Conservation (phyloP, 495 filamentous ascomycete species). For the Xylaria intraflava region DNA sequence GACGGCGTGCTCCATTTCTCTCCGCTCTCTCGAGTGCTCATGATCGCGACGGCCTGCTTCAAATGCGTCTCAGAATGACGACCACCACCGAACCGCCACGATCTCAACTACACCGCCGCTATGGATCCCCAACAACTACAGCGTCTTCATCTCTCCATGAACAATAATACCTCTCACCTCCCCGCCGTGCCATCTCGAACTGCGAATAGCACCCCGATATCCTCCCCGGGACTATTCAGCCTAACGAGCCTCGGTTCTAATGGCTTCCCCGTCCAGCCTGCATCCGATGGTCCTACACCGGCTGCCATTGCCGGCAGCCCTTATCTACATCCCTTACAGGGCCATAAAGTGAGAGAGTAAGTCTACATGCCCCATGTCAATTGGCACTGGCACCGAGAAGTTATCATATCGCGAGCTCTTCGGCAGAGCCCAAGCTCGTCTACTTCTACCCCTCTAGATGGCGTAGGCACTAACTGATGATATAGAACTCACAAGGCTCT, state of each 20-base stretch:
- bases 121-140: slow-evolving; percentile 31
- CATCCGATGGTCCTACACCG: slow-evolving; percentile 44
- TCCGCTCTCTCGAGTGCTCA: slow-evolving; percentile 2
- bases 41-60: slow-evolving; percentile 26
- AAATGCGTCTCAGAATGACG: slow-evolving; percentile 29
- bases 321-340: slow-evolving; percentile 58
- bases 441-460: neutral
- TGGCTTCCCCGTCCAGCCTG: slow-evolving; percentile 31
- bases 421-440: neutral
- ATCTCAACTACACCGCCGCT: slow-evolving; percentile 18
- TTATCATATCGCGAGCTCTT: neutral
- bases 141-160: slow-evolving; percentile 33
- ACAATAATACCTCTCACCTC: slow-evolving; percentile 26
- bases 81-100: slow-evolving; percentile 17
- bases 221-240: slow-evolving; percentile 62
- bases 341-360: slow-evolving; percentile 55
- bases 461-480: neutral
- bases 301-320: slow-evolving; percentile 41
- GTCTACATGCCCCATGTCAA: slow-evolving; percentile 13
- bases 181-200: slow-evolving; percentile 36
- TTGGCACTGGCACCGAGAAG: neutral
- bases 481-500: slow-evolving; percentile 75
- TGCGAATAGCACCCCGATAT: slow-evolving; percentile 59
- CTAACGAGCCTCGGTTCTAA: slow-evolving; percentile 37
- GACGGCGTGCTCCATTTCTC: slow-evolving; percentile 26